phyloP scores from a whole-genome alignment of 306 rosid genomes.

The Casuarina equisetifolia region DNA sequence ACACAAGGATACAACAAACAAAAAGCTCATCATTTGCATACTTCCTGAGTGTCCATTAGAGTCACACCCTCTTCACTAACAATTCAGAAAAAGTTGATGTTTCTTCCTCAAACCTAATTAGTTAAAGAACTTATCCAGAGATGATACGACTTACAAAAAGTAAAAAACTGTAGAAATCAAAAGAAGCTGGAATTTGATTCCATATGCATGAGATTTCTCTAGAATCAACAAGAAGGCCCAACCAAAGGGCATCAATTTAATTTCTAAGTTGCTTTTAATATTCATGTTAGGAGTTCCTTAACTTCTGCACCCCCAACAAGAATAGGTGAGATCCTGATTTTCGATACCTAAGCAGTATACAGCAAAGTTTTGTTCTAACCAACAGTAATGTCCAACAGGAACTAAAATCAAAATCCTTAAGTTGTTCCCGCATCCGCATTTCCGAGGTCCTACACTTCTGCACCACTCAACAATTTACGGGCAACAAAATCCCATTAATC shows the following conservation, averaged over 20 bases:
- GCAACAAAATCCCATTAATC: background rate
- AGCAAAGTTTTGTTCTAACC: no score
- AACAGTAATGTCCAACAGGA: no score
- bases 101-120: background rate
- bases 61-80: background rate
- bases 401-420: no score
- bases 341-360: no score
- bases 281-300: background rate
- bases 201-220: background rate
- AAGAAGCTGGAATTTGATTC: no score
- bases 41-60: slow-evolving; percentile 50
- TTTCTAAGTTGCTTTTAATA: background rate
- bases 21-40: slow-evolving; percentile 50
- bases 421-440: no score
- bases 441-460: background rate
- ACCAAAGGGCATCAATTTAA: background rate
- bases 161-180: background rate
- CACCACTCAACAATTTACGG: background rate
- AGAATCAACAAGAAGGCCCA: background rate
- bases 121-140: background rate
- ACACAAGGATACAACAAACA: slow-evolving; percentile 61
- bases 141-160: background rate
- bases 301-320: no score
- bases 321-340: no score
- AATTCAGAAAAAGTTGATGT: slow-evolving; percentile 4